Evolutionary conservation across 192 early-diverging fungal species (phyloP), one percentile per base, ranked within the genome.

Genomic region (Phlyctochytrium arcticum): DNA sequence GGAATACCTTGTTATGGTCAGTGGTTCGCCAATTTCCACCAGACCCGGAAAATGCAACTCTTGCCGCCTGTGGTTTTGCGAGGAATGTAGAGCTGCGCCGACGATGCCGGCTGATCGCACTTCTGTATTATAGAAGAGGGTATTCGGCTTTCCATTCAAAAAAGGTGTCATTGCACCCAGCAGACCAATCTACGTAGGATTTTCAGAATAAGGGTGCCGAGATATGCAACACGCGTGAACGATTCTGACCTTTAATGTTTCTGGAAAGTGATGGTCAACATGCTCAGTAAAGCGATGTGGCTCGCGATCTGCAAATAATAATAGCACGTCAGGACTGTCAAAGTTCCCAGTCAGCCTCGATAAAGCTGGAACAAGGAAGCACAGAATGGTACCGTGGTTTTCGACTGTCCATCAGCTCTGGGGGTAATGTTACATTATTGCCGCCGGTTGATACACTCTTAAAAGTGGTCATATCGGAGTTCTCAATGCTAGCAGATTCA

Each of bases 161-260:
- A 78, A 78, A 3, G 73, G 77, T 24, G 77, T 78, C 35, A 44
- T 48, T 1, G 73, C 39, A 3, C 61, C 77, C 7, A 75, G 56
- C 0, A 78, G 50, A 15, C 71, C 75, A 23, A 68, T 17, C 60
- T 68, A 26, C 31, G 10, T n/a, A 37, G 8, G 19, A 37, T 6
- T 1, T 10, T 42, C 21, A 9, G 19, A 19, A 69, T 44, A 19
- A 44, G 12, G 15, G 2, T 44, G 39, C 12, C 15, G 2, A 44
- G 39, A 44, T 44, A 44, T 19, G 21, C n/a, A n/a, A n/a, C n/a
- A n/a, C n/a, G 39, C 21, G 1, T 44, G 50, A 53, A 24, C 17
- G 17, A 17, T 36, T 36, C 56, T 57, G 3, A 37, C 63, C 48
- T 75, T 75, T 7, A 65, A 29, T 9, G 54, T 33, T 1, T 12